Base-by-base conservation (phyloP, 768 basidiomycete genomes). In the Exsudoporus frostii region DNA sequence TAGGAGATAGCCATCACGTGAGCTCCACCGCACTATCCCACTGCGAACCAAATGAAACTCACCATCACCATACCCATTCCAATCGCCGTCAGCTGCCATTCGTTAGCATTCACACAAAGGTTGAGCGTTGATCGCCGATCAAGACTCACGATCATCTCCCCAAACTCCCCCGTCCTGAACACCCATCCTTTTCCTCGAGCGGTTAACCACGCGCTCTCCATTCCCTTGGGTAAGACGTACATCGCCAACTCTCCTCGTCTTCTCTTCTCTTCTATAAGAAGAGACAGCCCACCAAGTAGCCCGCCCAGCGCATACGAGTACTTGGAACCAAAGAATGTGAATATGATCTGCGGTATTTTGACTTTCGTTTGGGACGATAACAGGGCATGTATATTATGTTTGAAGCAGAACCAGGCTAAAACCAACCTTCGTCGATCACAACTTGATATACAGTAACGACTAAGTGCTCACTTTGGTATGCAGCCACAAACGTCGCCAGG, bases 31-130 rank as follows among this genome's bases (percentile, higher is more conserved):
- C 49, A 42, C 13, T 15, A 14, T 3, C 10, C 17, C 24, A 33
- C 30, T 42, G 48, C 9, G 4, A 29, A 43, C 11, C 27, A 48
- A 50, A 36, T 20, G 54, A 42, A 22, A 71, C 83, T 51, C 56
- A 84, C 86, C 90, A 93, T 88, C 36, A 95, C 89, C 91, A 97
- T 90, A 7, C 85, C 86, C 88, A 94, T 92, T 11, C 87, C 92
- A 51, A 88, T 75, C 3, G 86, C 84, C 8, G 84, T 83, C 42
- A 89, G 67, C 79, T 81, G 41, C 5, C 2, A 13, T 25, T 24
- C 25, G 41, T 65, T 33, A 66, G 50, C 15, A 54, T 39, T 32
- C 43, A 39, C 46, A 54, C 43, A 37, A 6, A 22, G 0, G 1
- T 38, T 51, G 19, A 47, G 45, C 15, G 1, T 38, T 51, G 19